Evolutionary conservation across 2,329 filamentous ascomycete genomes (phyloP), one percentile per base, ranked within the genome.

Genomic region (Colletotrichum tropicicola): DNA sequence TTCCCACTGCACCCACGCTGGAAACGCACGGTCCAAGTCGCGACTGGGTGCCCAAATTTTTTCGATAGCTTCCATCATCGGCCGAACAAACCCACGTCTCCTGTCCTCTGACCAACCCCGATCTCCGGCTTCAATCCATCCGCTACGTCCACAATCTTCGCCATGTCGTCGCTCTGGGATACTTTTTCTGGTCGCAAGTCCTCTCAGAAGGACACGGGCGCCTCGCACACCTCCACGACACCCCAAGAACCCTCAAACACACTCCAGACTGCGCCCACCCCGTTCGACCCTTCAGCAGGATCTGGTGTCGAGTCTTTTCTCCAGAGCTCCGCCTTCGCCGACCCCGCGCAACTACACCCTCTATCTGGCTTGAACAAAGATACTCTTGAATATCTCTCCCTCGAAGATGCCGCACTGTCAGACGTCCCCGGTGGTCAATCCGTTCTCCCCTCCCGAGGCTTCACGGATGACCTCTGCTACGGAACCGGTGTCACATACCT

Each of bases 381-480:
- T 73, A 92, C 92, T 1, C 90, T 99, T 73, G 96, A 99, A 79
- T 99, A 99, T 80, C 87, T 99, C 69, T 91, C 91, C 25, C 90
- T 99, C 74, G 96, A 99, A 81, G 97, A 99, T 77, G 92, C 93
- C 52, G 88, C 91, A 27, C 89, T 98, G 63, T 94, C 93, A 67
- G 90, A 97, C 73, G 87, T 97, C 19, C 94, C 94, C 51, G 94
- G 94, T 74, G 87, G 90, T 65, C 92, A 92, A 77, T 97, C 95
- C 44, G 91, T 94, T 58, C 87, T 99, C 58, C 96, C 97, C 44
- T 98, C 94, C 60, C 91, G 96, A 78, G 96, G 96, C 77, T 99
- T 97, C 89, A 97, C 94, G 66, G 96, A 99, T 77, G 96, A 99
- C 78, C 88, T 99, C 65, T 98, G 96, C 82, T 99, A 99, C 78